A percentile compares a stretch with the other conserved stretches of the same genome.
These are phyloP conservation scores for Ophiocordyceps unilateralis DNA, from an alignment of 2,329 filamentous ascomycete species.

Conservation along the genomic window DNA sequence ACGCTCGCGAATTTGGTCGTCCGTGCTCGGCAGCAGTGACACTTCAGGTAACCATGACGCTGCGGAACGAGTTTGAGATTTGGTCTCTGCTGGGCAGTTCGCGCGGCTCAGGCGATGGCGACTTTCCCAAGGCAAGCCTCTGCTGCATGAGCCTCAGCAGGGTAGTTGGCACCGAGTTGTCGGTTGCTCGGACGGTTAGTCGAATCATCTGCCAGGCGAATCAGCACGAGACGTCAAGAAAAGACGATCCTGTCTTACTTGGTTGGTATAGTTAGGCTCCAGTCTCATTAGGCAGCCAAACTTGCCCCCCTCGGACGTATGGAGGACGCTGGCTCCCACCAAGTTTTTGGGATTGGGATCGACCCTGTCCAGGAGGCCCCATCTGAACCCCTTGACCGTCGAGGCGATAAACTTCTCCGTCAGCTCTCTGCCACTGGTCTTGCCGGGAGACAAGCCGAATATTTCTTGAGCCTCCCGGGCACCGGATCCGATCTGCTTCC, in stretches of 20 bases:
- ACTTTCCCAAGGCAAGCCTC: constrained; percentile 42
- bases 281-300: constrained; percentile 84
- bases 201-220: constrained; percentile 71
- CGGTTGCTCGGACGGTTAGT: constrained; percentile 82
- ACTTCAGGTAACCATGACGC: constrained; percentile 31
- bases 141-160: constrained; percentile 80
- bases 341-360: constrained; percentile 90
- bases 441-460: constrained; percentile 44
- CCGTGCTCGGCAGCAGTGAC: neutral
- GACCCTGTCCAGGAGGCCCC: constrained; percentile 70
- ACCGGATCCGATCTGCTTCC: constrained; percentile 91
- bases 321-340: constrained; percentile 76
- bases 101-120: constrained; percentile 20
- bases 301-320: constrained; percentile 70
- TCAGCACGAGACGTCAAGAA: no score
- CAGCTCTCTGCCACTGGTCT: constrained; percentile 40
- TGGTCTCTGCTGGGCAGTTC: constrained; percentile 27
- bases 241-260: no score
- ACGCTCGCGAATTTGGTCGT: neutral
- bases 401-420: constrained; percentile 53
- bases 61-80: constrained; percentile 38
- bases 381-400: constrained; percentile 71
- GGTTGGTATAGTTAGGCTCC: constrained; percentile 84
- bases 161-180: constrained; percentile 68
- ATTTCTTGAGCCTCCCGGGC: constrained; percentile 79